Evolutionary conservation across 2,329 filamentous ascomycete species (phyloP).

Genomic region (Cadophora luteo-olivacea): DNA sequence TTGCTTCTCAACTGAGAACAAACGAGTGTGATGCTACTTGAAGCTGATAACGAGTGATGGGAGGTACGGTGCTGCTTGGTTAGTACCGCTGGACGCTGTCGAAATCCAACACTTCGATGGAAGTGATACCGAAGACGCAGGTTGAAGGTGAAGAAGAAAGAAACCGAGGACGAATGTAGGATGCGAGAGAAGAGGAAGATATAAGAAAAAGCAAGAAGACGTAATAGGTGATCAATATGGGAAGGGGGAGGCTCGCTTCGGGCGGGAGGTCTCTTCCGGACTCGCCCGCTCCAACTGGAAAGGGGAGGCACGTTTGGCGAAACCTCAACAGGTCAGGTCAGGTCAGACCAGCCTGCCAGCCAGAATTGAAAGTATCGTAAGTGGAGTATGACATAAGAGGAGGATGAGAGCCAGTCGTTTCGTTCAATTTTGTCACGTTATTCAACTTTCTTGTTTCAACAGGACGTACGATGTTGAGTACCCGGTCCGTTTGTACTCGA

Average conservation of each 20-base stretch:
- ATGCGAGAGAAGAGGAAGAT: not conserved
- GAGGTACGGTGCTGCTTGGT: slow-evolving; percentile 7
- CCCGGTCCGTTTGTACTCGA: slow-evolving; percentile 28
- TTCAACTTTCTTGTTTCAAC: slow-evolving; percentile 29
- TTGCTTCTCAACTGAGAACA: not conserved
- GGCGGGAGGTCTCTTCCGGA: not conserved
- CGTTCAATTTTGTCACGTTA: slow-evolving; percentile 17
- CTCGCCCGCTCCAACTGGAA: slow-evolving; percentile 19
- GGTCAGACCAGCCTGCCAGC: not conserved
- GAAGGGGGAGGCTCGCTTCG: not conserved
- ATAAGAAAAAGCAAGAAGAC: slow-evolving; percentile 3
- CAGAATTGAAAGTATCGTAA: not conserved
- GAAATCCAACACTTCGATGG: slow-evolving; percentile 30
- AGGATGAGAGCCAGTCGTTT: slow-evolving; percentile 11
- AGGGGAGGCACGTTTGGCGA: slow-evolving; percentile 23
- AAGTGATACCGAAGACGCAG: slow-evolving; percentile 28
- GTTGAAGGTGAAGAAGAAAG: slow-evolving; percentile 19
- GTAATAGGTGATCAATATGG: not conserved
- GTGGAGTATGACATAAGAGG: not conserved
- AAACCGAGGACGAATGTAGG: slow-evolving; percentile 21
- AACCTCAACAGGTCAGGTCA: not conserved
- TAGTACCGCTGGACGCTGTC: slow-evolving; percentile 23
- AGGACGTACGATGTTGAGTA: slow-evolving; percentile 24
- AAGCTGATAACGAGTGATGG: slow-evolving; percentile 32
- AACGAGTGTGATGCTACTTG: slow-evolving; percentile 30